These are phyloP conservation scores for Exophiala oligosperma DNA, from an alignment of 2,329 filamentous ascomycete species.

Conservation along the genomic window DNA sequence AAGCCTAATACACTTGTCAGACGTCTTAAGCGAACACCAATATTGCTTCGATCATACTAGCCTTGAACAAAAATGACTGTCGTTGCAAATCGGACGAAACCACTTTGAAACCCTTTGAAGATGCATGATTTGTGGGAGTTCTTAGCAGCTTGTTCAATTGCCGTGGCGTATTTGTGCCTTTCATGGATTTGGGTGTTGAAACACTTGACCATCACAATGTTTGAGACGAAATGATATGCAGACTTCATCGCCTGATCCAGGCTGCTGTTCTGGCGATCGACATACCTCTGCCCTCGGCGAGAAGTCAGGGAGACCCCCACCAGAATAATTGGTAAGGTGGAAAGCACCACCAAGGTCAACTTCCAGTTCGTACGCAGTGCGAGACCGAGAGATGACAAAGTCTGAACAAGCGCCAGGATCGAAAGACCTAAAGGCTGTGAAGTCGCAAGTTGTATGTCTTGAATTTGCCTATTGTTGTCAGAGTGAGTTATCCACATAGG, in stretches of 20 bases:
- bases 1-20: conserved; percentile 57
- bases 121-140: conserved; percentile 69
- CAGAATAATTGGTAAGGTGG: conserved; percentile 68
- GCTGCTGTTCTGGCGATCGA: conserved; percentile 67
- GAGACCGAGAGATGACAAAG: conserved; percentile 65
- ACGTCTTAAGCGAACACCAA: background rate
- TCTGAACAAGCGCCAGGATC: conserved; percentile 63
- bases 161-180: conserved; percentile 61
- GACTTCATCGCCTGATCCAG: conserved; percentile 71
- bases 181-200: conserved; percentile 77
- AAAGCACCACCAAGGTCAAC: conserved; percentile 75
- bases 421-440: conserved; percentile 77
- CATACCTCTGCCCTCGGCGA: conserved; percentile 61
- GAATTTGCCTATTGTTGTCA: conserved; percentile 64
- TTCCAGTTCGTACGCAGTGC: conserved; percentile 82
- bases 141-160: conserved; percentile 58
- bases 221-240: conserved; percentile 66
- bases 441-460: conserved; percentile 76
- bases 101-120: conserved; percentile 70
- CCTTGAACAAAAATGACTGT: conserved; percentile 74
- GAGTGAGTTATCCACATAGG: background rate
- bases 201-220: conserved; percentile 83
- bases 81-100: conserved; percentile 71
- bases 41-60: conserved; percentile 7
- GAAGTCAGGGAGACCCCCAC: conserved; percentile 62